These are phyloP conservation scores for Kuraishia cidri DNA, from an alignment of 805 yeast genomes.

Conservation along the genomic window DNA sequence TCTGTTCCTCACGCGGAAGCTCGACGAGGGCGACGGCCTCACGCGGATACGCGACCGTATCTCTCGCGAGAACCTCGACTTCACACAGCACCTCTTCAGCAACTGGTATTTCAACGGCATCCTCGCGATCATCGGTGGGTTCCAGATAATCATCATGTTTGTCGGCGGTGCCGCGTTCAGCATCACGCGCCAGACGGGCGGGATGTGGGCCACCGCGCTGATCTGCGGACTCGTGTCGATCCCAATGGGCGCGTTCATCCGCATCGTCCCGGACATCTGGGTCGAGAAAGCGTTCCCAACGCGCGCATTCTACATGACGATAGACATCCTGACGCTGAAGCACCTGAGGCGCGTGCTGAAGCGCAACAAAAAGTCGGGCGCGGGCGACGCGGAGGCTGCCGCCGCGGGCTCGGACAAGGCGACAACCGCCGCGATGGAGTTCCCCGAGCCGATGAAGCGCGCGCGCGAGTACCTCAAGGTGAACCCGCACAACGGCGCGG, in stretches of 20 bases:
- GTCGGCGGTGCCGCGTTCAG: conserved; percentile 97
- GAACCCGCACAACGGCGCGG: background rate
- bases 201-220: conserved; percentile 86
- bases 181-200: conserved; percentile 67
- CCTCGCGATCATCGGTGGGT: conserved; percentile 65
- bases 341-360: background rate
- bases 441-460: conserved; percentile 16
- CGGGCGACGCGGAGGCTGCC: background rate
- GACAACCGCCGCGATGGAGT: background rate
- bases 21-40: conserved; percentile 79
- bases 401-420: background rate
- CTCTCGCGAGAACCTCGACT: conserved; percentile 60
- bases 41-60: conserved; percentile 48
- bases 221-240: conserved; percentile 73
- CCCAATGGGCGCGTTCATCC: conserved; percentile 69
- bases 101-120: conserved; percentile 78
- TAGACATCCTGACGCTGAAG: conserved; percentile 6
- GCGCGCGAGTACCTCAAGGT: conserved; percentile 15
- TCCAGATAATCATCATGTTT: conserved; percentile 87
- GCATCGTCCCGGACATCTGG: conserved; percentile 81
- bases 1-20: conserved; percentile 79
- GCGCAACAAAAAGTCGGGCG: background rate
- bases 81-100: conserved; percentile 72
- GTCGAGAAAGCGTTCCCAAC: conserved; percentile 59
- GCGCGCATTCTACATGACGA: conserved; percentile 27